Base-by-base conservation (phyloP, 495 filamentous ascomycete genomes). In the Aspergillus campestris region DNA sequence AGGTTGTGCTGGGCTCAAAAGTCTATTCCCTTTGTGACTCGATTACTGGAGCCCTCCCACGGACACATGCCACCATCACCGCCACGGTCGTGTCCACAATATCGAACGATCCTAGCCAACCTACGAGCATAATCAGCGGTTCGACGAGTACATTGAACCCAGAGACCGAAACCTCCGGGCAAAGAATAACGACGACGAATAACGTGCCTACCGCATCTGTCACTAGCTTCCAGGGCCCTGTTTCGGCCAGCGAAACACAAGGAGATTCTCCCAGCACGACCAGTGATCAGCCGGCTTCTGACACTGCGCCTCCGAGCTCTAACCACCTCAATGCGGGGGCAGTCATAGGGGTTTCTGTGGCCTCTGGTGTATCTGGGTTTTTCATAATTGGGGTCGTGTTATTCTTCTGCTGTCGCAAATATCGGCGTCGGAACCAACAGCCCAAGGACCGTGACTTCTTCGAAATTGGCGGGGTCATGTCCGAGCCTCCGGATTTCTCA, bases 21-120 rank as follows among this genome's bases (percentile, higher is more conserved):
- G 78, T 72, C 12, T 80, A 79, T 52, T 58, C 64, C 40, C 81
- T 86, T 59, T 87, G 83, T 49, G 62, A 66, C 36, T 69, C 67
- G 2, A 61, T 82, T 14, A 40, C 62, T 9, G 67, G 65, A 13
- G 76, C 81, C 31, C 55, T 79, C 13, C 60, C 72, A 8, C 73
- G 72, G 49, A 85, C 82, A 9, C 81, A 83, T 62, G 45, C 70
- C 30, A 73, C 74, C 7, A 75, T 85, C 14, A 77, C 75, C 6
- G 80, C 82, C 9, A 82, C 79, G 0, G 59, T 80, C 30, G 56
- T 78, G 40, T 54, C 62, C 10, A 41, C 66, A 30, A 55, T 55
- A 13, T 53, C 52, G 4, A 58, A 47, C 12, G 53, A 55, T 5
- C 14, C 40, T 2, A 50, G 46, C 18, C 33, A 27, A 34, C 34